Evolutionary conservation across 78 protist species (phyloP).

Genomic region (Isochrysis galbana): DNA sequence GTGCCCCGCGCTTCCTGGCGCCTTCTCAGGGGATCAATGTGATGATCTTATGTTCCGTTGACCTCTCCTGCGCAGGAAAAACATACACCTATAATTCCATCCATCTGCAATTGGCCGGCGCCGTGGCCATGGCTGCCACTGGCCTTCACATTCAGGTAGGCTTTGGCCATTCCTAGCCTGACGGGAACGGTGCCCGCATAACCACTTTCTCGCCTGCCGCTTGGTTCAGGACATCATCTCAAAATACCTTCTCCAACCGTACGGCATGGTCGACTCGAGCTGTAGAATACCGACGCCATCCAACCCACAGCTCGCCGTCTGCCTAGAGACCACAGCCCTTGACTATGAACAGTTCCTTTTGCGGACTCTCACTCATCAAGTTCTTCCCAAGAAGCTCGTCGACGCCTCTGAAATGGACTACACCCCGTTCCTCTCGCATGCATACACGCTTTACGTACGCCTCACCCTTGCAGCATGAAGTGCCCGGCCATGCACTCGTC

Average conservation of each 20-base stretch:
- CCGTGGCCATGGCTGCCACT: conserved; percentile 1
- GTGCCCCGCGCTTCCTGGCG: neutral
- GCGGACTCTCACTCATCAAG: neutral
- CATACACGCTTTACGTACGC: neutral
- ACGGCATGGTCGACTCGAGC: neutral
- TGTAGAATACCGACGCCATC: neutral
- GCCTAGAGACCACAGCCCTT: neutral
- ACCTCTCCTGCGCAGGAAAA: neutral
- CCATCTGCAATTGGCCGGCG: neutral
- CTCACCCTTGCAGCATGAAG: too few relatives aligned
- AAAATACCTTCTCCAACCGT: neutral
- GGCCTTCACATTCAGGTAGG: too few relatives aligned
- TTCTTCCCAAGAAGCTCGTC: neutral
- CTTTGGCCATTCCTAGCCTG: too few relatives aligned
- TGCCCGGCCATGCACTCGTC: too few relatives aligned
- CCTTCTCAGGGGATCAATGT: neutral
- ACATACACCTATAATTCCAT: neutral
- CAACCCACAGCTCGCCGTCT: neutral
- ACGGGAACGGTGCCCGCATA: neutral
- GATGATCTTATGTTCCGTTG: too few relatives aligned
- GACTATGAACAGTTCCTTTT: neutral
- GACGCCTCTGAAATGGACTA: neutral
- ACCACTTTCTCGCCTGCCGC: neutral
- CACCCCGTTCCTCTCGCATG: neutral
- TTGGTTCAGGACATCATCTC: neutral